phyloP scores from a whole-genome alignment of 1,284 basidiomycete genomes.

The Flammula alnicola region DNA sequence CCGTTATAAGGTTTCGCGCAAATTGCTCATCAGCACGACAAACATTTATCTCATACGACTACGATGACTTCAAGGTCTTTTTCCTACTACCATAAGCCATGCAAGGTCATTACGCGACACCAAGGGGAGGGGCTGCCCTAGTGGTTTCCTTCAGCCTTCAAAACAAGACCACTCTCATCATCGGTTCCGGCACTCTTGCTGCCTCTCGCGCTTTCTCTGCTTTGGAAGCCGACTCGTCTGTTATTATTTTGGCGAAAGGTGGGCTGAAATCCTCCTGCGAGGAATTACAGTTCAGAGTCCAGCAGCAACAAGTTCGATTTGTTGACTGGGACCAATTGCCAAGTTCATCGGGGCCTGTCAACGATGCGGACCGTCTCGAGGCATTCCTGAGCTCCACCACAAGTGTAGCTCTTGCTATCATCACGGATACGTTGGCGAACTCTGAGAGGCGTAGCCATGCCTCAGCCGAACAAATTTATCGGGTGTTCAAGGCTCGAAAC shows the following conservation, averaged over 20 bases:
- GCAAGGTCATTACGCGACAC: constrained; percentile 18
- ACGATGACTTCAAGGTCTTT: not conserved
- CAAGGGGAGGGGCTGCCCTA: constrained; percentile 69
- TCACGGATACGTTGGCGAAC: constrained; percentile 75
- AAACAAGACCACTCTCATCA: constrained; percentile 61
- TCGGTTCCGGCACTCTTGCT: constrained; percentile 80
- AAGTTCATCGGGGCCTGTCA: constrained; percentile 34
- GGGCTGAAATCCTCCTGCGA: constrained; percentile 59
- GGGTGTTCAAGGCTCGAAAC: constrained; percentile 56
- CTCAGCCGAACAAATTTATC: constrained; percentile 61
- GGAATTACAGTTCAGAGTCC: constrained; percentile 72
- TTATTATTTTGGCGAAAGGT: constrained; percentile 65
- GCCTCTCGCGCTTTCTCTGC: constrained; percentile 82
- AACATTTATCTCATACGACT: constrained; percentile 6
- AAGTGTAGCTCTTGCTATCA: constrained; percentile 64
- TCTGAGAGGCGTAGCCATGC: constrained; percentile 46
- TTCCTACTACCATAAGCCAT: constrained; percentile 14
- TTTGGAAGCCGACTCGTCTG: constrained; percentile 81
- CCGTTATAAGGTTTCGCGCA: not conserved
- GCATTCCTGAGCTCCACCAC: constrained; percentile 46
- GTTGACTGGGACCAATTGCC: constrained; percentile 57
- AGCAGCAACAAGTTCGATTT: constrained; percentile 58
- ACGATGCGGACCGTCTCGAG: constrained; percentile 49
- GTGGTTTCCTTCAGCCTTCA: constrained; percentile 77
- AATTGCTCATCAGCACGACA: constrained; percentile 41